Evolutionary conservation across 345 rosid species (phyloP).

Genomic region (Pistacia vera): DNA sequence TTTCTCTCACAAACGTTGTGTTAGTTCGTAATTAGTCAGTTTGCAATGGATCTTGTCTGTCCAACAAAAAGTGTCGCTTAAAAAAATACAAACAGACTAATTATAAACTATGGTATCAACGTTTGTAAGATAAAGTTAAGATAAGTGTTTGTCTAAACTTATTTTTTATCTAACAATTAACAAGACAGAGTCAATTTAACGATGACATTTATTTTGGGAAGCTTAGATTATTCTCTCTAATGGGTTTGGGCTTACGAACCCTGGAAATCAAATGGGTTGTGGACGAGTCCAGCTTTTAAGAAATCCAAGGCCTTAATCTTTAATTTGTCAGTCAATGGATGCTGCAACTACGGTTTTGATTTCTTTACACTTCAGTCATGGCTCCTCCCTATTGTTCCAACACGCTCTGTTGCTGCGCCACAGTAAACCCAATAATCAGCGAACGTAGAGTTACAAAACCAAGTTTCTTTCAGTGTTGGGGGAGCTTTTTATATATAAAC

Average conservation of each 20-base stretch:
- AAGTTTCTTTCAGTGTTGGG: slow-evolving; percentile 13
- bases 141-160: no score
- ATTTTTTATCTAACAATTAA: no score
- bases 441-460: slow-evolving; percentile 26
- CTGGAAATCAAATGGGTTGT: not conserved
- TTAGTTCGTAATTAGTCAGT: no score
- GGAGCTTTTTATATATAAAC: slow-evolving; percentile 17
- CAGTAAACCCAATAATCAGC: slow-evolving; percentile 13
- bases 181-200: not conserved
- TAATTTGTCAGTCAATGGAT: not conserved
- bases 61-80: no score
- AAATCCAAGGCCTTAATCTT: not conserved
- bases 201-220: not conserved
- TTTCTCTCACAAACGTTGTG: no score
- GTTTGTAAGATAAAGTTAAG: rapidly evolving
- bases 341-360: not conserved
- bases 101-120: no score
- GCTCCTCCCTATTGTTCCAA: slow-evolving; percentile 22
- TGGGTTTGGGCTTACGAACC: not conserved
- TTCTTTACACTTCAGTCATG: slow-evolving; percentile 22
- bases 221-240: not conserved
- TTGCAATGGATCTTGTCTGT: no score
- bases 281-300: not conserved
- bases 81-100: no score
- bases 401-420: slow-evolving; percentile 25